Base-by-base conservation (phyloP, 2,329 filamentous ascomycete genomes). In the Ophioceras dolichostomum region DNA sequence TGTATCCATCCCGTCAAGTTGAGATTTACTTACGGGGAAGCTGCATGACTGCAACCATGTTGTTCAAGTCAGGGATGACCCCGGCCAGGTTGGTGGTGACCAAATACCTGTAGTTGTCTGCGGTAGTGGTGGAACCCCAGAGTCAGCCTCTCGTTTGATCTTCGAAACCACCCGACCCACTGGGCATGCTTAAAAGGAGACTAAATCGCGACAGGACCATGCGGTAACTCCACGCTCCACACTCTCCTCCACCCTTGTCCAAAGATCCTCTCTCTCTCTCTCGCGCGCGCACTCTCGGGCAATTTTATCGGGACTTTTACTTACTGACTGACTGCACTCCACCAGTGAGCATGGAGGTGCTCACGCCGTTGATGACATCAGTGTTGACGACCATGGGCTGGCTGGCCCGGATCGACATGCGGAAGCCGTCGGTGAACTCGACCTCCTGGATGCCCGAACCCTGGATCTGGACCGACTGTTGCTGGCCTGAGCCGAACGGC, bases 11-110 rank as follows among this genome's bases (percentile, higher is more conserved):
- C n/a, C n/a, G n/a, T n/a, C n/a, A n/a, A n/a, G n/a, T n/a, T n/a
- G n/a, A n/a, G 16, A 18, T 28, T 18, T 9, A 36, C 34, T 36
- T 30, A 36, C 34, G 13, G n/a, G 34, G 34, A 24, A 36, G 17
- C 27, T 36, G 34, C 17, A 36, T 24, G 16, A 36, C 34, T n/a
- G 34, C 34, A 31, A 36, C 34, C 34, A 36, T 36, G 34, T 36
- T 36, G 34, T 36, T 30, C 26, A 36, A 21, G 10, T 30, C 34
- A 5, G 34, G 27, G 17, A n/a, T 18, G 13, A 36, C 21, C 5
- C 34, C 34, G 13, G 21, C 34, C 18, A 30, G 10, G 34, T 31
- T 30, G 26, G 34, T 36, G 14, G 24, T 27, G 5, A 36, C 34
- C 10, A 36, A 18, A 19, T 36, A 36, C 12, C 34, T 17, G 28